Conservation (phyloP, 2,329 filamentous ascomycete genomes). For the Diplocarpon mali region DNA sequence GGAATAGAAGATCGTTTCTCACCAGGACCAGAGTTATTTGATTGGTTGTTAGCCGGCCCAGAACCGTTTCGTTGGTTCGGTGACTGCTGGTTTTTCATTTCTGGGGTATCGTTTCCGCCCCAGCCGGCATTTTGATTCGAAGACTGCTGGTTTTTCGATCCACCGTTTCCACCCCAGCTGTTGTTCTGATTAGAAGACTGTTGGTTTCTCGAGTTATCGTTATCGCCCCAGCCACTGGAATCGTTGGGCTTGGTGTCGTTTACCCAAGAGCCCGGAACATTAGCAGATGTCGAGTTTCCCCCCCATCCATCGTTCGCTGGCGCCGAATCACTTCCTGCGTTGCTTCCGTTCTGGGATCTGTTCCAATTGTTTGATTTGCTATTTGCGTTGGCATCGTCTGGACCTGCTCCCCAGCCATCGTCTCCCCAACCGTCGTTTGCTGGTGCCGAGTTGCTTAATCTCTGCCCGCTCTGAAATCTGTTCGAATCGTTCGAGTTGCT, state of each 20-base stretch:
- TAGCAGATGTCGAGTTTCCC: neutral
- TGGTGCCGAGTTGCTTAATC: neutral
- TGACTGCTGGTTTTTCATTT: too few relatives aligned
- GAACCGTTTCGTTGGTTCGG: too few relatives aligned
- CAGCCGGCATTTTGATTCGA: too few relatives aligned
- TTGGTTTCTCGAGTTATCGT: slow-evolving; percentile 1
- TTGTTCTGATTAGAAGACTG: neutral
- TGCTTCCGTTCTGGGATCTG: neutral
- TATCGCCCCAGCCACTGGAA: slow-evolving; percentile 4
- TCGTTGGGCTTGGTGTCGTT: neutral
- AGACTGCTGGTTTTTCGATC: too few relatives aligned
- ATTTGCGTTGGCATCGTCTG: neutral
- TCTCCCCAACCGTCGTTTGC: neutral
- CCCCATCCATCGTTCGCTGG: neutral
- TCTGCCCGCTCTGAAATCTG: too few relatives aligned
- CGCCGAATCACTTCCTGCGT: neutral
- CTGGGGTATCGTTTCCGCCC: too few relatives aligned
- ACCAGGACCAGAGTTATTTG: neutral
- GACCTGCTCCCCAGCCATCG: neutral
- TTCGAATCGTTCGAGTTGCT: too few relatives aligned
- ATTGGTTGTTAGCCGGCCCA: neutral
- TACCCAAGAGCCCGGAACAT: neutral
- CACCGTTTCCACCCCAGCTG: neutral
- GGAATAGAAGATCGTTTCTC: neutral
- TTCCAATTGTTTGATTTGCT: neutral